Percentiles rank a stretch among this genome's conserved stretches.
phyloP scores from a whole-genome alignment of 2,329 filamentous ascomycete species.

The Neocatenulostroma microsporum region DNA sequence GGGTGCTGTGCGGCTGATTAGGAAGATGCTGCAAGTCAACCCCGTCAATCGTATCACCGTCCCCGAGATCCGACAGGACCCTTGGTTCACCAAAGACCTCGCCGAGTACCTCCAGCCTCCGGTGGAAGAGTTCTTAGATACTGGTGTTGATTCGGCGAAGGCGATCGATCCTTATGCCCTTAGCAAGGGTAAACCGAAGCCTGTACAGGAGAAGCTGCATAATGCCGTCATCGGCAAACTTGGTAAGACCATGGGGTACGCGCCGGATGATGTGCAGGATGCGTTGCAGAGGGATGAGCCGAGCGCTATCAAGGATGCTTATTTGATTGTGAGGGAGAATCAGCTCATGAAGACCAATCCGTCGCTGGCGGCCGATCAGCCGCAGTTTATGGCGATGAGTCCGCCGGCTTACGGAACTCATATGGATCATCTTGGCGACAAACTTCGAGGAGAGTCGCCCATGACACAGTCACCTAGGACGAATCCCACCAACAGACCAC shows the following conservation, averaged over 20 bases:
- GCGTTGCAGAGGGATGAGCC: constrained; percentile 86
- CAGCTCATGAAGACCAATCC: constrained; percentile 92
- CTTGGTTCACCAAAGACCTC: constrained; percentile 86
- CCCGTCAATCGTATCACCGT: constrained; percentile 76
- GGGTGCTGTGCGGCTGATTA: constrained; percentile 71
- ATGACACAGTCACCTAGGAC: too few relatives aligned
- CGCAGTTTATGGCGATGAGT: constrained; percentile 49
- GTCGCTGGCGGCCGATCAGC: constrained; percentile 45
- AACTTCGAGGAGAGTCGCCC: too few relatives aligned
- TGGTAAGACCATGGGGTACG: constrained; percentile 96
- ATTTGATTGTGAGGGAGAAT: constrained; percentile 95
- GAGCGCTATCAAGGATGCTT: constrained; percentile 97
- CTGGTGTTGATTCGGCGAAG: constrained; percentile 87
- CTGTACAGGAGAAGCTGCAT: constrained; percentile 82
- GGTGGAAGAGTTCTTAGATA: constrained; percentile 85
- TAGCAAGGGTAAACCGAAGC: constrained; percentile 67
- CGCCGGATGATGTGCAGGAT: constrained; percentile 88
- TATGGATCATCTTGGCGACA: too few relatives aligned
- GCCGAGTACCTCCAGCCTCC: constrained; percentile 80
- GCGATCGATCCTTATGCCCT: constrained; percentile 78
- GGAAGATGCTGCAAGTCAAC: constrained; percentile 68
- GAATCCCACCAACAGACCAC: too few relatives aligned
- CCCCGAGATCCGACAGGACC: constrained; percentile 82
- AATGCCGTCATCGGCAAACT: constrained; percentile 91
- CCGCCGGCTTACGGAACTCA: constrained; percentile 51